Conservation (phyloP, 2,329 filamentous ascomycete species). For the Aspergillus sp. region DNA sequence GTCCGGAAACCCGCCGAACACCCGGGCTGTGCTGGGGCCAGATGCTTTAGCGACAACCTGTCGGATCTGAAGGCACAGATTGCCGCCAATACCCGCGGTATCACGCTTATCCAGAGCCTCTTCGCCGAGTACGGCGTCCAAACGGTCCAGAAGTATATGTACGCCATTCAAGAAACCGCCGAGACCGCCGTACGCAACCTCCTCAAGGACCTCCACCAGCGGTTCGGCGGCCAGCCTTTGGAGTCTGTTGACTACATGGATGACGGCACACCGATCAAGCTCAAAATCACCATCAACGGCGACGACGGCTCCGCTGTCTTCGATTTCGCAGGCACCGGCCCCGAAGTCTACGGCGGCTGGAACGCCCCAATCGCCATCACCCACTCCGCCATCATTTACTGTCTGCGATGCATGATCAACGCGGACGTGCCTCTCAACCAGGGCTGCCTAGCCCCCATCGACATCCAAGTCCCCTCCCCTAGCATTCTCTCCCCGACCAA, state of each 20-base stretch:
- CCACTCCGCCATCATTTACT: conserved; percentile 83
- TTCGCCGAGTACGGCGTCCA: conserved; percentile 76
- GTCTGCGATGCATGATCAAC: conserved; percentile 73
- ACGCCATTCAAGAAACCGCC: conserved; percentile 76
- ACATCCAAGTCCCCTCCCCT: conserved; percentile 67
- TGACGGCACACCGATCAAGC: conserved; percentile 73
- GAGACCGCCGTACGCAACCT: conserved; percentile 72
- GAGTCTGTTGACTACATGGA: conserved; percentile 82
- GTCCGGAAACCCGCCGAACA: conserved; percentile 72
- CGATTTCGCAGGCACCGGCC: conserved; percentile 74
- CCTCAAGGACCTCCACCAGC: conserved; percentile 67
- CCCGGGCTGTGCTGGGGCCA: conserved; percentile 73
- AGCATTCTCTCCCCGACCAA: conserved; percentile 73
- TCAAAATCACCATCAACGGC: conserved; percentile 73
- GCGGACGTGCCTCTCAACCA: conserved; percentile 85
- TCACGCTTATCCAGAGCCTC: conserved; percentile 70
- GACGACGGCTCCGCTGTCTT: conserved; percentile 74
- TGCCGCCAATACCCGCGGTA: conserved; percentile 83
- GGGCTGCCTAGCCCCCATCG: conserved; percentile 75
- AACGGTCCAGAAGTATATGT: conserved; percentile 81
- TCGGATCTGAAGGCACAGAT: conserved; percentile 86
- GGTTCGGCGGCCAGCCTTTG: conserved; percentile 69
- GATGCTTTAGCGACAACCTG: conserved; percentile 78
- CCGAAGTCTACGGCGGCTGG: conserved; percentile 76
- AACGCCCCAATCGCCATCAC: conserved; percentile 82